Conservation (phyloP, 495 filamentous ascomycete species). For the Aspergillus kassunensis region DNA sequence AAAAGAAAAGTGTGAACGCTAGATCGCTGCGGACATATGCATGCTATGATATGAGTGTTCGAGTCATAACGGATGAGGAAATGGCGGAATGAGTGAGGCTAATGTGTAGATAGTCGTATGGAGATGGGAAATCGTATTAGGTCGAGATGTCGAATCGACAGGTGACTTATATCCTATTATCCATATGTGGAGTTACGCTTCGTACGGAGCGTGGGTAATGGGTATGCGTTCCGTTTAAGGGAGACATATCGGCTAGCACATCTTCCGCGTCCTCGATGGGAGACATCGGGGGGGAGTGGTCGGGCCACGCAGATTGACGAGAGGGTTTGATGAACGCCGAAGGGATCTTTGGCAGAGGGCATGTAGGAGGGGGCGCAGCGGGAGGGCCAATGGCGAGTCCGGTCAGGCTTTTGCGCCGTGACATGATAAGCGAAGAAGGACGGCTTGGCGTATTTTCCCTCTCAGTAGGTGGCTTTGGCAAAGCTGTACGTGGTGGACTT, state of each 20-base stretch:
- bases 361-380: slow-evolving; percentile 58
- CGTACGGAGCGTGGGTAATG: not conserved
- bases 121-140: not conserved
- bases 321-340: slow-evolving; percentile 16
- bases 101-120: not conserved
- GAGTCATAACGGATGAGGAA: not conserved
- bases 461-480: too few species aligned
- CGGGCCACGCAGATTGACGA: not conserved
- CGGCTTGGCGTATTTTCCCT: not conserved
- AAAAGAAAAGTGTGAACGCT: slow-evolving; percentile 1
- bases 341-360: slow-evolving; percentile 61
- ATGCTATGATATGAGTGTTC: not conserved
- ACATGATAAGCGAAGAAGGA: slow-evolving; percentile 13
- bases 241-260: not conserved
- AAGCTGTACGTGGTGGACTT: too few species aligned
- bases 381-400: slow-evolving; percentile 57
- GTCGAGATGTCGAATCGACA: too few species aligned
- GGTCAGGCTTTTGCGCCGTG: slow-evolving; percentile 53
- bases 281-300: slow-evolving; percentile 1
- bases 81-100: not conserved
- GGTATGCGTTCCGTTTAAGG: not conserved
- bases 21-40: slow-evolving; percentile 6
- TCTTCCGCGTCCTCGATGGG: slow-evolving; percentile 1
- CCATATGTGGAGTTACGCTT: not conserved
- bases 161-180: not conserved